Evolutionary conservation across 2,329 filamentous ascomycete genomes (phyloP).

Genomic region (Endoconidiophora laricicola): DNA sequence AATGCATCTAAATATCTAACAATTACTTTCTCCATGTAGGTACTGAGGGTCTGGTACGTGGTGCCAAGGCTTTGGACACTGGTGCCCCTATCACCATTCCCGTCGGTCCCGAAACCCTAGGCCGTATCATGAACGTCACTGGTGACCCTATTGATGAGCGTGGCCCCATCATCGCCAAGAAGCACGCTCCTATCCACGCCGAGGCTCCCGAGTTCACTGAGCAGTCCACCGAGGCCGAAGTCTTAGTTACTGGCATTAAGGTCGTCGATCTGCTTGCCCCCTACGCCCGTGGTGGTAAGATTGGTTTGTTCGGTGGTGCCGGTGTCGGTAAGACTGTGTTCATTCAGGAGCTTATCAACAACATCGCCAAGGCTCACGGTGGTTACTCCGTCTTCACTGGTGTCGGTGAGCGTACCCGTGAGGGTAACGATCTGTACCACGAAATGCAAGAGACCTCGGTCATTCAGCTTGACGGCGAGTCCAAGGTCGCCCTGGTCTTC

Average conservation of each 20-base stretch:
- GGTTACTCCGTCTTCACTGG: constrained; percentile 99
- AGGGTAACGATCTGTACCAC: constrained; percentile 99
- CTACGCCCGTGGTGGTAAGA: constrained; percentile 99
- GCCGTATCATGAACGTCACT: constrained; percentile 99
- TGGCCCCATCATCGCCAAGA: constrained; percentile 88
- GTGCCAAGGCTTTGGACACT: constrained; percentile 69
- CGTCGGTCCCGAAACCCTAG: constrained; percentile 82
- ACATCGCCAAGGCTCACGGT: constrained; percentile 99
- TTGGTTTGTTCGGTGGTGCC: constrained; percentile 99
- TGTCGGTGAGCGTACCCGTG: constrained; percentile 99
- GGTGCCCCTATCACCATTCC: constrained; percentile 92
- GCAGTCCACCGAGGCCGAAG: constrained; percentile 90
- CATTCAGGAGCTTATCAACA: constrained; percentile 99
- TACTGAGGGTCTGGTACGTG: constrained; percentile 99
- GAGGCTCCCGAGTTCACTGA: constrained; percentile 85
- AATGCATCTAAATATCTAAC: constrained; percentile 1
- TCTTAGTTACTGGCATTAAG: constrained; percentile 99
- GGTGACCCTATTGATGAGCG: constrained; percentile 99
- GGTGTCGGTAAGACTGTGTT: constrained; percentile 99
- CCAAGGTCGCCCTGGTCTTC: constrained; percentile 98
- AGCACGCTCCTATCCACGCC: constrained; percentile 80
- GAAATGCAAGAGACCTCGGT: constrained; percentile 99
- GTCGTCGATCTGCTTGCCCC: constrained; percentile 97
- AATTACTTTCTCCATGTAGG: constrained; percentile 32
- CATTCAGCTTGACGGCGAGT: constrained; percentile 98